These are phyloP conservation scores for Tephrocybe rancida DNA, from an alignment of 768 basidiomycete genomes.

Conservation along the genomic window DNA sequence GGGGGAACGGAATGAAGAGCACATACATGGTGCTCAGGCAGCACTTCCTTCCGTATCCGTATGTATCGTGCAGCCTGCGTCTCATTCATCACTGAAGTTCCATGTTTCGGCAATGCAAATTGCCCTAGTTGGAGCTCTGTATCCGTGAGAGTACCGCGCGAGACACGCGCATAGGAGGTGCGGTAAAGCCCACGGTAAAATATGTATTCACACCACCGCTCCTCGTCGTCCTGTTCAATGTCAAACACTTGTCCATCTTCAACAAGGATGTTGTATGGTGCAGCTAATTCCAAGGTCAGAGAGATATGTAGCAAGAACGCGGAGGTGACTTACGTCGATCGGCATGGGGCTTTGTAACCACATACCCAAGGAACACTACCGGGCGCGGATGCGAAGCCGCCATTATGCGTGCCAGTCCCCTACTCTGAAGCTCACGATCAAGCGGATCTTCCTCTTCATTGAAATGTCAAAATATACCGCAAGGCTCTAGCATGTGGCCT, in stretches of 20 bases:
- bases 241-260: slow-evolving; percentile 82
- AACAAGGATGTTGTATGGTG: slow-evolving; percentile 76
- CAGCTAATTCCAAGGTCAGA: slow-evolving; percentile 41
- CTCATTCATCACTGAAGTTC: slow-evolving; percentile 55
- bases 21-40: slow-evolving; percentile 66
- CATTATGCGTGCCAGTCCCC: slow-evolving; percentile 81
- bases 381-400: slow-evolving; percentile 67
- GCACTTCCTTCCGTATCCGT: slow-evolving; percentile 64
- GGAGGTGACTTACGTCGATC: slow-evolving; percentile 51
- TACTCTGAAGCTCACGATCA: slow-evolving; percentile 87
- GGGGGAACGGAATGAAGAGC: neutral
- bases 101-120: slow-evolving; percentile 73
- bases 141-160: slow-evolving; percentile 84
- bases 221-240: slow-evolving; percentile 71
- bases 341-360: slow-evolving; percentile 71
- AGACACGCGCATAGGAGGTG: slow-evolving; percentile 81
- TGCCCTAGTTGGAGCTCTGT: slow-evolving; percentile 90
- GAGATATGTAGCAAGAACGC: neutral
- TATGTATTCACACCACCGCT: slow-evolving; percentile 92
- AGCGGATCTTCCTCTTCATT: slow-evolving; percentile 79
- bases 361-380: slow-evolving; percentile 80
- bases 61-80: slow-evolving; percentile 65
- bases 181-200: slow-evolving; percentile 80
- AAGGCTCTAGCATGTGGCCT: neutral
- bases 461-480: neutral